These are phyloP conservation scores for Salix udensis DNA, from an alignment of 345 rosid species.

Conservation along the genomic window DNA sequence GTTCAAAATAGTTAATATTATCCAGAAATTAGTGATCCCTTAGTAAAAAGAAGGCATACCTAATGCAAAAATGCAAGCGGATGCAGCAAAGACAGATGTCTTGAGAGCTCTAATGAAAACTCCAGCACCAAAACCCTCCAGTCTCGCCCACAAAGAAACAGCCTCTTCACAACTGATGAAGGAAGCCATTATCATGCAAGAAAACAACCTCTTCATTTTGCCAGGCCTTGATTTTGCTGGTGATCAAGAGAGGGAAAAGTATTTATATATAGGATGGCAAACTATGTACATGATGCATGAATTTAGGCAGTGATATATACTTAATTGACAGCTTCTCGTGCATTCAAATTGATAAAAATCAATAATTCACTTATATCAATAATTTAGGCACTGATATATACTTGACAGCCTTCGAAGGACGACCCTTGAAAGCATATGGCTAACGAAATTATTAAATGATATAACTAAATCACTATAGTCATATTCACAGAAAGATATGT, in stretches of 20 bases:
- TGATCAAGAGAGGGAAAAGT: background rate
- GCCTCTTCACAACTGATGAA: slow-evolving; percentile 6
- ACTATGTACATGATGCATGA: background rate
- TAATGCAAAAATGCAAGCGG: slow-evolving; percentile 52
- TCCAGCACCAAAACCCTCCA: slow-evolving; percentile 14
- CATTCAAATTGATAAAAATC: background rate
- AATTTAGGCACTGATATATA: too few species aligned
- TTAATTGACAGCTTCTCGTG: background rate
- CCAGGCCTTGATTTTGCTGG: background rate
- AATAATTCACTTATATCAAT: background rate
- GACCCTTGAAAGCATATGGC: too few species aligned
- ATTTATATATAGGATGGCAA: background rate
- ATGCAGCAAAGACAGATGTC: slow-evolving; percentile 34
- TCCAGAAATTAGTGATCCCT: background rate
- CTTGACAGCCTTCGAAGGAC: too few species aligned
- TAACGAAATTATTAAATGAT: too few species aligned
- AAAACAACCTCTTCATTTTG: slow-evolving; percentile 13
- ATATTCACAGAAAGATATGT: too few species aligned
- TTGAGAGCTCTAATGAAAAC: slow-evolving; percentile 21
- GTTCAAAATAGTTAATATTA: background rate
- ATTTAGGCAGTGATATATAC: background rate
- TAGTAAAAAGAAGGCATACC: slow-evolving; percentile 27
- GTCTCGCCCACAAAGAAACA: background rate
- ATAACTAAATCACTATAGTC: too few species aligned
- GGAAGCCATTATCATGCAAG: slow-evolving; percentile 19